These are phyloP conservation scores for Mycena belliarum DNA, from an alignment of 768 basidiomycete genomes.

Conservation along the genomic window DNA sequence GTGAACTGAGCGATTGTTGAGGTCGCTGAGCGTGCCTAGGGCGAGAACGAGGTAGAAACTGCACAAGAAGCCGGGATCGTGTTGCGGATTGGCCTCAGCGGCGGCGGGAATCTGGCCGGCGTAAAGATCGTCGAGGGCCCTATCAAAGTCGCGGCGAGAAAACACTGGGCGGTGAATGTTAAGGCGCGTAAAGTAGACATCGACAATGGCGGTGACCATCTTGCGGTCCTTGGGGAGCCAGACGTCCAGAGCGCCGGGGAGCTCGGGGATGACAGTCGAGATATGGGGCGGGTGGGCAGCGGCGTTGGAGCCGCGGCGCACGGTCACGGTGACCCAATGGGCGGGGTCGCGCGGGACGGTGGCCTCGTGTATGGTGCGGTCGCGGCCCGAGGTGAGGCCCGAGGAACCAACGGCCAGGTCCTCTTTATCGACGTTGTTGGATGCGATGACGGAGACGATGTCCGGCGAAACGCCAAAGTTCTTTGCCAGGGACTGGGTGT, in stretches of 20 bases:
- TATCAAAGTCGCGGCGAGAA: conserved; percentile 66
- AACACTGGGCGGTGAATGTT: conserved; percentile 82
- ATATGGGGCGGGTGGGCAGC: conserved; percentile 22
- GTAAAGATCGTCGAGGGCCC: conserved; percentile 66
- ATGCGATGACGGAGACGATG: conserved; percentile 55
- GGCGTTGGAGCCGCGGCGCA: conserved; percentile 48
- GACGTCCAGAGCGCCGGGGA: conserved; percentile 43
- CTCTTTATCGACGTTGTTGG: conserved; percentile 54
- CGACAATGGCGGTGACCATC: conserved; percentile 61
- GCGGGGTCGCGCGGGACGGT: conserved; percentile 58
- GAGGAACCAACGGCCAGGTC: conserved; percentile 77
- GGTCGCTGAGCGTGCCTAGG: conserved; percentile 79
- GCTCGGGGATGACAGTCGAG: conserved; percentile 36
- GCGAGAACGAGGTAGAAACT: conserved; percentile 77
- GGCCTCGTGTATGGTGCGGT: conserved; percentile 55
- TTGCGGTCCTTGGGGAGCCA: conserved; percentile 80
- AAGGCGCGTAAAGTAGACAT: conserved; percentile 75
- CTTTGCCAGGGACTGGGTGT: conserved; percentile 72
- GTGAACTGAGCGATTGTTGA: conserved; percentile 68
- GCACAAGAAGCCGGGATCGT: conserved; percentile 80
- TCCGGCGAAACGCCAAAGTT: conserved; percentile 75
- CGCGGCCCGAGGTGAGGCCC: conserved; percentile 70
- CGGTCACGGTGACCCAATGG: conserved; percentile 60
- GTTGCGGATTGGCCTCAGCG: conserved; percentile 32
- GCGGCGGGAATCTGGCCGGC: conserved; percentile 40